These are phyloP conservation scores for Ulvella scutata DNA, from an alignment of 139 green algal genomes.

Conservation along the genomic window DNA sequence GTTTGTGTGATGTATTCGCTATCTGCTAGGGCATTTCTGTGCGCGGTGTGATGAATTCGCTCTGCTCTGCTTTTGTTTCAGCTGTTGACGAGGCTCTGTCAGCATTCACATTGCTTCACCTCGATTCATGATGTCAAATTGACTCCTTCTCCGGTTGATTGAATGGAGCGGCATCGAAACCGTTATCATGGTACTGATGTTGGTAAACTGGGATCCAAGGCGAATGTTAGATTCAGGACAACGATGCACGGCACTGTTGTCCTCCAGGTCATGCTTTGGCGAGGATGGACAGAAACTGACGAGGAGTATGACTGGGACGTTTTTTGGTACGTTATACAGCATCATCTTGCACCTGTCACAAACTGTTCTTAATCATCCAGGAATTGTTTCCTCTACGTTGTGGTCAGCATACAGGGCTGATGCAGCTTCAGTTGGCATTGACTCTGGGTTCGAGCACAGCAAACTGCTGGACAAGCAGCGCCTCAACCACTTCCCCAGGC, in stretches of 20 bases:
- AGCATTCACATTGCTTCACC: too few relatives aligned
- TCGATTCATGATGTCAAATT: too few relatives aligned
- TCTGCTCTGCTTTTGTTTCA: too few relatives aligned
- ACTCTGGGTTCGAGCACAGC: background rate
- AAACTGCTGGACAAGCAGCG: conserved; percentile 53
- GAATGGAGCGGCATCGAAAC: too few relatives aligned
- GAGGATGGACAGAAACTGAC: conserved; percentile 24
- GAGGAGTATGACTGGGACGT: conserved; percentile 40
- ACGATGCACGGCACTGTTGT: conserved; percentile 23
- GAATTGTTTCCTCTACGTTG: background rate
- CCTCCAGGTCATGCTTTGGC: conserved; percentile 19
- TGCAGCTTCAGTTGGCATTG: background rate
- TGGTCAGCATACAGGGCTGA: background rate
- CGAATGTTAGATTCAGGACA: conserved; percentile 15
- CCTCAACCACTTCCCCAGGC: conserved; percentile 80
- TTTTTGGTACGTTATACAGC: conserved; percentile 17
- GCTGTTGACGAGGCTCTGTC: too few relatives aligned
- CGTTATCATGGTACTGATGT: too few relatives aligned
- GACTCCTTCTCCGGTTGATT: too few relatives aligned
- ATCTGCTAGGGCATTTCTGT: too few relatives aligned
- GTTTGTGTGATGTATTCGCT: too few relatives aligned
- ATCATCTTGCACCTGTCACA: background rate
- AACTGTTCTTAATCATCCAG: background rate
- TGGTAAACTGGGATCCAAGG: too few relatives aligned
- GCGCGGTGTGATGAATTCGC: too few relatives aligned